Evolutionary conservation across 495 filamentous ascomycete species (phyloP), one percentile per base, ranked within the genome.

Genomic region (Penicillium salamii): DNA sequence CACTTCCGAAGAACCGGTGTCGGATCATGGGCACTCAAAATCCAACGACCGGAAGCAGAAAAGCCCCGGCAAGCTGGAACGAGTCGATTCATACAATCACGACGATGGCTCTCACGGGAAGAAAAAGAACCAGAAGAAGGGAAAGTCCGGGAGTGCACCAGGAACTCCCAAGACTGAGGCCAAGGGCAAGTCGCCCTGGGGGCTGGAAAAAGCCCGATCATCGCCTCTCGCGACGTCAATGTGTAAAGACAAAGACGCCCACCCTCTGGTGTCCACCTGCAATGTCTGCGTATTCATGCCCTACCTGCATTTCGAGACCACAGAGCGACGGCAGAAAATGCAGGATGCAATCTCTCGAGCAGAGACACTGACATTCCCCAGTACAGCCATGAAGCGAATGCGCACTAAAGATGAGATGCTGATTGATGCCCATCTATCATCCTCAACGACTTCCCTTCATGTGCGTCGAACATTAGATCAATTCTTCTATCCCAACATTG

Each of bases 401-500:
- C 47, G 57, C 5, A 80, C 76, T 3, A 72, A 71, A 28, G 84
- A 88, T 48, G 78, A 83, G 48, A 75, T 84, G 70, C 71, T 88
- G n/a, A 72, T 88, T 24, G 71, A 78, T 31, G 83, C 81, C 1
- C 82, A 87, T 63, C 59, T 87, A 9, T 67, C 75, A 8, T 64
- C 61, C 3, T 77, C 75, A 3, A 74, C 77, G 0, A 75, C 77
- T 5, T 81, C 76, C 0, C 68, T 88, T 0, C 85, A 89, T 64
- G 75, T 86, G 9, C 80, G 85, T 13, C 74, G 84, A 32, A 88
- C 85, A 5, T 67, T 89, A 0, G 84, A 89, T 57, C 85, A 89
- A 53, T 87, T 80, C 52, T 86, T 82, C 58, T 87, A 87, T 57
- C 83, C 85, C 13, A 83, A 82, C 40, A 87, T 87, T 50, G 83